Percentiles rank a stretch among this genome's conserved stretches.
Evolutionary conservation across 164 flowering plant species (phyloP).

Genomic region (Magnolia changhungtana): DNA sequence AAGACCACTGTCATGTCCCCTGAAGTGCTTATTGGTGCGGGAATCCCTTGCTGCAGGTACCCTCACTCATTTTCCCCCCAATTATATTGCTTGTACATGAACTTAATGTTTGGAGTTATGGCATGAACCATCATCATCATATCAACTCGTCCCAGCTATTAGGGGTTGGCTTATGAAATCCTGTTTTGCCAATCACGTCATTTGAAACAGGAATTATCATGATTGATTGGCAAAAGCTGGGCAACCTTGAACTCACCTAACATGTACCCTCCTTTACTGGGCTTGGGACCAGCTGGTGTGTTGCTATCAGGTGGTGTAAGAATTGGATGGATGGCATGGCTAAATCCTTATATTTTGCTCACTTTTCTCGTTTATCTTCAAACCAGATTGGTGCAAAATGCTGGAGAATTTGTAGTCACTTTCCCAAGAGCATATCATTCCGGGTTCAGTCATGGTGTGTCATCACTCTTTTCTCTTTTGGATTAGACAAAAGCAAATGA

Average conservation of each 20-base stretch:
- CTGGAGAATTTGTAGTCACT: constrained; percentile 98
- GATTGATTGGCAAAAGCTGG: too few relatives aligned
- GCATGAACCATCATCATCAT: too few relatives aligned
- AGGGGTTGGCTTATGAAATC: too few relatives aligned
- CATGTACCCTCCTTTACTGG: too few relatives aligned
- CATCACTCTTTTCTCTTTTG: constrained; percentile 1
- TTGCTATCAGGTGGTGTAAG: background rate
- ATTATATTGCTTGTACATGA: background rate
- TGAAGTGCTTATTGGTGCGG: constrained; percentile 79
- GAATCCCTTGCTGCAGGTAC: constrained; percentile 99
- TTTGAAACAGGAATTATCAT: too few relatives aligned
- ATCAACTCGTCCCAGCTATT: too few relatives aligned
- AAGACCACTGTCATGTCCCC: constrained; percentile 98
- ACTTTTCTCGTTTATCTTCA: constrained; percentile 18
- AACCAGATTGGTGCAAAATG: constrained; percentile 92
- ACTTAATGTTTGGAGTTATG: too few relatives aligned
- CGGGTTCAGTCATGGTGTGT: constrained; percentile 96
- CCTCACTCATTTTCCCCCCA: background rate
- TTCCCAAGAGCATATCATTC: constrained; percentile 99
- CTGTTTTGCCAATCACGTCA: too few relatives aligned
- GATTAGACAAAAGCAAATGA: constrained; percentile 6
- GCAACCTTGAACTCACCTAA: too few relatives aligned
- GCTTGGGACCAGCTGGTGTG: background rate
- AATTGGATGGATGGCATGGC: background rate
- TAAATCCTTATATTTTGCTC: background rate